A percentile compares a stretch with the other conserved stretches of the same genome.
Conservation (phyloP, 768 basidiomycete species). For the Leccinum ochraceum region DNA sequence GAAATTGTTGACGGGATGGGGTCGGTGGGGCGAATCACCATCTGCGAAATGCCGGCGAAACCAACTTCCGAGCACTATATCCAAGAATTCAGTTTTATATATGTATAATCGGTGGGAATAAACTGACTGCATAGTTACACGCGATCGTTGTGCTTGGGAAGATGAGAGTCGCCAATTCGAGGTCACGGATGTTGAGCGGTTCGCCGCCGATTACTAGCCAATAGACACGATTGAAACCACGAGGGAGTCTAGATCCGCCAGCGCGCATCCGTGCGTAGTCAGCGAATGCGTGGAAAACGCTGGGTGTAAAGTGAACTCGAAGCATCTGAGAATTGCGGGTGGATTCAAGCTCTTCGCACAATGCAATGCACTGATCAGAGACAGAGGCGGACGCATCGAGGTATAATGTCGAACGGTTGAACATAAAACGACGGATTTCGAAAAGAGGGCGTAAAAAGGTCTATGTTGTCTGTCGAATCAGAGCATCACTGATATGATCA, state of each 20-base stretch:
- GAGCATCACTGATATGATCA: background rate
- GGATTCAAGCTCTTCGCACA: constrained; percentile 15
- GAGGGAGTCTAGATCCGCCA: constrained; percentile 13
- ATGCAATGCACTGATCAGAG: constrained; percentile 10
- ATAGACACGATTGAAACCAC: constrained; percentile 19
- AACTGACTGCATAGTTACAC: constrained; percentile 17
- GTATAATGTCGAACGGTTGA: constrained; percentile 17
- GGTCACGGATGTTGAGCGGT: constrained; percentile 9
- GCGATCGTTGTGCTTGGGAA: constrained; percentile 16
- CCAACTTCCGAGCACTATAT: constrained; percentile 18
- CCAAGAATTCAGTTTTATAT: background rate
- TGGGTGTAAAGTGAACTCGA: constrained; percentile 17
- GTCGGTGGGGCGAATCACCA: constrained; percentile 15
- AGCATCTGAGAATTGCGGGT: constrained; percentile 16
- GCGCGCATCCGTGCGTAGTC: constrained; percentile 14
- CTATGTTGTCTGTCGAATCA: constrained; percentile 4
- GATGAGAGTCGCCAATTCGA: constrained; percentile 14
- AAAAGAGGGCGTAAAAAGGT: constrained; percentile 20
- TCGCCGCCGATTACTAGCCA: constrained; percentile 21
- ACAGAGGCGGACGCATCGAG: constrained; percentile 13
- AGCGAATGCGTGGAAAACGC: constrained; percentile 19
- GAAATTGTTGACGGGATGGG: constrained; percentile 14
- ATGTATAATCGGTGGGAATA: background rate
- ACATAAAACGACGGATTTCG: constrained; percentile 21
- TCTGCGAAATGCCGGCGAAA: constrained; percentile 18